phyloP scores from a whole-genome alignment of 495 filamentous ascomycete species.

The Ramalina intermedia region DNA sequence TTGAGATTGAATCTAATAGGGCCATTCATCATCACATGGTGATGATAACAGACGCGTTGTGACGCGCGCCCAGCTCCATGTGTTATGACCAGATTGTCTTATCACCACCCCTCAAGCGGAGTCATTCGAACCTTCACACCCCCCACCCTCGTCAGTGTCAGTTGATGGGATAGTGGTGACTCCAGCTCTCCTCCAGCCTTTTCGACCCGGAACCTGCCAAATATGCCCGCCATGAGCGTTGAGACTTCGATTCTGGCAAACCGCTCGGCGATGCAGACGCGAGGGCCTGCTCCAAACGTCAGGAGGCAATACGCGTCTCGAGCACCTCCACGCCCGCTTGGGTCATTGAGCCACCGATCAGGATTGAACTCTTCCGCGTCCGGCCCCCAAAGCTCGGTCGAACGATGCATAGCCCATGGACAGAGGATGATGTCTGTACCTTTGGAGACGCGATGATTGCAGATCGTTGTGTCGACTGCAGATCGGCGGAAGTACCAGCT shows the following conservation, averaged over 20 bases:
- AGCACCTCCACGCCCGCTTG: slow-evolving; percentile 36
- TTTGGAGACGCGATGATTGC: slow-evolving; percentile 16
- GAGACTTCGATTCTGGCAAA: slow-evolving; percentile 75
- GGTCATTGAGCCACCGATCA: slow-evolving; percentile 27
- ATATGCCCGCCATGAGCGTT: slow-evolving; percentile 56
- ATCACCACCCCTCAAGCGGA: background rate
- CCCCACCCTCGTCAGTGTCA: slow-evolving; percentile 1
- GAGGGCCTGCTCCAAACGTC: slow-evolving; percentile 66
- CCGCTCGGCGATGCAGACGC: slow-evolving; percentile 59
- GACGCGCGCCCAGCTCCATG: no score
- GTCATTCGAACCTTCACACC: background rate
- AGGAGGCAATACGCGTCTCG: slow-evolving; percentile 54
- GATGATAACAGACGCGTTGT: no score
- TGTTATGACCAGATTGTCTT: no score
- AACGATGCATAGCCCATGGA: slow-evolving; percentile 21
- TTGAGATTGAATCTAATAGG: no score
- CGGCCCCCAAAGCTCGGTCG: slow-evolving; percentile 21
- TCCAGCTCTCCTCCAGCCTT: background rate
- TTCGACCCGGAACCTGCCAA: slow-evolving; percentile 55
- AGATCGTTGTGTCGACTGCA: slow-evolving; percentile 31
- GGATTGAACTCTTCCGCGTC: slow-evolving; percentile 30
- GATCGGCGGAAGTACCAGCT: slow-evolving; percentile 55
- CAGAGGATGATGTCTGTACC: slow-evolving; percentile 22
- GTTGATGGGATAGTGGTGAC: background rate
- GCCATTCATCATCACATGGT: no score